These are phyloP conservation scores for Peniophora sp. DNA, from an alignment of 1,284 basidiomycete species.

Conservation along the genomic window DNA sequence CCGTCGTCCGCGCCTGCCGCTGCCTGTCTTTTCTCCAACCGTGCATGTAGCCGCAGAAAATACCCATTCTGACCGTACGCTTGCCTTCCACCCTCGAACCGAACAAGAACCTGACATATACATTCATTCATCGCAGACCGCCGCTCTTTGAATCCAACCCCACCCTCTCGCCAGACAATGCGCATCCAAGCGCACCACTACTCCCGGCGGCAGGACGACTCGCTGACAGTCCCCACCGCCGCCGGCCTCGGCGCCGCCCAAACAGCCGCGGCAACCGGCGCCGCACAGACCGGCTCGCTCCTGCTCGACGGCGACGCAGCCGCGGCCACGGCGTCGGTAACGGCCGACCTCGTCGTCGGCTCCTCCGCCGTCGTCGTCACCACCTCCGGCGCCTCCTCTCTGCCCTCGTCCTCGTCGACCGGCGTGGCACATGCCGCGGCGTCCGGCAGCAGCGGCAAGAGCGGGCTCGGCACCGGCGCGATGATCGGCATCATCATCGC, in stretches of 20 bases:
- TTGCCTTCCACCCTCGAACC: not conserved
- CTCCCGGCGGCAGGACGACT: conserved; percentile 10
- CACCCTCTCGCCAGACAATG: not conserved
- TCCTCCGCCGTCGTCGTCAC: conserved; percentile 10
- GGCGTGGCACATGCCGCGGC: conserved; percentile 7
- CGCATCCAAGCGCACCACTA: conserved; percentile 10
- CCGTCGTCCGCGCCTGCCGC: not conserved
- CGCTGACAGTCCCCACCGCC: conserved; percentile 5
- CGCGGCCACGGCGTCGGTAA: conserved; percentile 3
- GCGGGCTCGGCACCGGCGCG: conserved; percentile 19
- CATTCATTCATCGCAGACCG: not conserved
- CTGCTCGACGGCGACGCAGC: conserved; percentile 7
- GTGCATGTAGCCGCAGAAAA: not conserved
- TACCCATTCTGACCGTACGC: not conserved
- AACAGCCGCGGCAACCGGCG: not conserved
- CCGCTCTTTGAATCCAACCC: not conserved
- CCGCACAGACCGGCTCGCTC: conserved; percentile 3
- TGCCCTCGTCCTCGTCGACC: conserved; percentile 7
- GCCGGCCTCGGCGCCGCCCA: conserved; percentile 11
- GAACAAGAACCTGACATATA: not conserved
- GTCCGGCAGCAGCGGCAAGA: conserved; percentile 3
- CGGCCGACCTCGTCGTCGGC: conserved; percentile 1
- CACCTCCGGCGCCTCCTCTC: conserved; percentile 5
- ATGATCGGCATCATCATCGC: conserved; percentile 25
- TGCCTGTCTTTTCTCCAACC: not conserved